These are phyloP conservation scores for Botrytis fabae DNA, from an alignment of 2,329 filamentous ascomycete genomes.

Conservation along the genomic window DNA sequence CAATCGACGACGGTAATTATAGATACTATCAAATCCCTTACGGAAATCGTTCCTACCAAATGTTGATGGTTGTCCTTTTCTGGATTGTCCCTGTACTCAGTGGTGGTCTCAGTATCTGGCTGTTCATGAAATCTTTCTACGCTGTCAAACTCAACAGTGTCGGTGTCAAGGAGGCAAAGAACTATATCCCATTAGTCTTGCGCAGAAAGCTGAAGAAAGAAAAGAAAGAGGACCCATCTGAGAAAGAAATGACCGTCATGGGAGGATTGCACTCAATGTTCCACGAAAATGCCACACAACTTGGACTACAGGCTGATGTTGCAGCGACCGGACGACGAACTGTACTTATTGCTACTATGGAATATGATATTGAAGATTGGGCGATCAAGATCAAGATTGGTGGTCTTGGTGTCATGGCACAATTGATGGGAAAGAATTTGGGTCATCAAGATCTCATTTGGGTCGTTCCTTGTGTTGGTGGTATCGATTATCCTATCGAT, in stretches of 20 bases:
- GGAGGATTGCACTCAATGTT: slow-evolving; percentile 20
- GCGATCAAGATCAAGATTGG: slow-evolving; percentile 71
- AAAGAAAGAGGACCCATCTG: slow-evolving; percentile 7
- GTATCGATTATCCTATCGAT: slow-evolving; percentile 62
- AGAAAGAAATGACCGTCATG: slow-evolving; percentile 29
- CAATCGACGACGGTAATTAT: slow-evolving; percentile 55
- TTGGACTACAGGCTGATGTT: slow-evolving; percentile 19
- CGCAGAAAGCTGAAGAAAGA: slow-evolving; percentile 42
- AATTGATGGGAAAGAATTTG: slow-evolving; percentile 62
- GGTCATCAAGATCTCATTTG: slow-evolving; percentile 65
- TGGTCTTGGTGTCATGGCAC: slow-evolving; percentile 69
- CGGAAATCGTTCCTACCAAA: slow-evolving; percentile 55
- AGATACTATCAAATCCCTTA: slow-evolving; percentile 53
- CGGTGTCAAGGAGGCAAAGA: slow-evolving; percentile 53
- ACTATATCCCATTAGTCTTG: slow-evolving; percentile 43
- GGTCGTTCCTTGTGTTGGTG: slow-evolving; percentile 63
- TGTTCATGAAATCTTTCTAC: slow-evolving; percentile 59
- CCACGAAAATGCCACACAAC: slow-evolving; percentile 16
- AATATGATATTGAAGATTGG: slow-evolving; percentile 72
- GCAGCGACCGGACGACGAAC: slow-evolving; percentile 44
- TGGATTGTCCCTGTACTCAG: slow-evolving; percentile 53
- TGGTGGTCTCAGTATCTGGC: slow-evolving; percentile 51
- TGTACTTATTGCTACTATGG: slow-evolving; percentile 68
- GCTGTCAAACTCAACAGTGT: slow-evolving; percentile 58
- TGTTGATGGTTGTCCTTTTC: slow-evolving; percentile 55